These are phyloP conservation scores for Hericium coralloides DNA, from an alignment of 768 basidiomycete species.

Conservation along the genomic window DNA sequence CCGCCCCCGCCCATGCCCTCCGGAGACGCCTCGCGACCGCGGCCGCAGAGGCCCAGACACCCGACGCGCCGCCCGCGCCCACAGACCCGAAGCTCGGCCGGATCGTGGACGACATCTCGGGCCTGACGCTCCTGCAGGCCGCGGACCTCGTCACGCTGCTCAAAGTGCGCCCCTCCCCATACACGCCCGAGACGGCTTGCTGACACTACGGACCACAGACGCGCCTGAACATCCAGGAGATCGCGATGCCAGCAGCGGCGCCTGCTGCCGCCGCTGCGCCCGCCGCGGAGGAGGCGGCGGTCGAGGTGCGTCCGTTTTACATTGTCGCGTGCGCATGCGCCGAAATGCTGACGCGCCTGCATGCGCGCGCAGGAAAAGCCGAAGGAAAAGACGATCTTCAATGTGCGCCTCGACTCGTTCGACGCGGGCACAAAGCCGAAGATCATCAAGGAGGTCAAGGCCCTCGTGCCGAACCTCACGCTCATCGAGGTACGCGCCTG, in stretches of 20 bases:
- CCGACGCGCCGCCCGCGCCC: slow-evolving; percentile 34
- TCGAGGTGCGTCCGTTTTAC: slow-evolving; percentile 40
- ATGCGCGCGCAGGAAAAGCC: slow-evolving; percentile 65
- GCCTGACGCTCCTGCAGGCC: slow-evolving; percentile 84
- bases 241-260: slow-evolving; percentile 80
- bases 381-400: slow-evolving; percentile 98
- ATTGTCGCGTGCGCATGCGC: not conserved
- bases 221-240: slow-evolving; percentile 93
- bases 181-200: not conserved
- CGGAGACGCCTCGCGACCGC: slow-evolving; percentile 28
- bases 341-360: not conserved
- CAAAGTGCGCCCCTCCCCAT: slow-evolving; percentile 52
- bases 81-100: slow-evolving; percentile 61
- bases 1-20: not conserved
- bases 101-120: slow-evolving; percentile 91
- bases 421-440: slow-evolving; percentile 90
- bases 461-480: slow-evolving; percentile 88
- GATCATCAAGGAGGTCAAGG: slow-evolving; percentile 96
- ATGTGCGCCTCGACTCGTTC: slow-evolving; percentile 90
- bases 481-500: slow-evolving; percentile 76
- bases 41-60: slow-evolving; percentile 32
- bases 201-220: slow-evolving; percentile 38
- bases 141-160: slow-evolving; percentile 87
- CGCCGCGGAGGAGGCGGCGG: slow-evolving; percentile 50
- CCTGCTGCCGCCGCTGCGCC: slow-evolving; percentile 46